phyloP scores from a whole-genome alignment of 2,329 filamentous ascomycete genomes.

The Ophiosphaerella korrae region DNA sequence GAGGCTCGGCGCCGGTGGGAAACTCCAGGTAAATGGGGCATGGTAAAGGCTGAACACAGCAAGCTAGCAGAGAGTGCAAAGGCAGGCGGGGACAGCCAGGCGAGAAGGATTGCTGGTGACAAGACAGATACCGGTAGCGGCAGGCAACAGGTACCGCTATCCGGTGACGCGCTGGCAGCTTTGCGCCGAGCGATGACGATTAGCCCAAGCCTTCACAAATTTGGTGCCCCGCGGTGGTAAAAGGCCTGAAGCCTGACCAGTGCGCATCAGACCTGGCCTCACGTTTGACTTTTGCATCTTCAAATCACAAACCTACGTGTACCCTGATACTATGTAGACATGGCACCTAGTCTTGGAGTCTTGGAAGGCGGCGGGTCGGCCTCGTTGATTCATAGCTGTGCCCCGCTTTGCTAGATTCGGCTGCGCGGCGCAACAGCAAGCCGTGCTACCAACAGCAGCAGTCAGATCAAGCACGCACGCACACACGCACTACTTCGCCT shows the following conservation, averaged over 20 bases:
- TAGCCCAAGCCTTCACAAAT: conserved; percentile 21
- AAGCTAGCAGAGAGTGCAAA: neutral
- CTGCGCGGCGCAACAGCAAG: no score
- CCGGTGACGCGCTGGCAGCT: conserved; percentile 21
- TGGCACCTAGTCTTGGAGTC: neutral
- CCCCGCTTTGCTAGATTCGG: conserved; percentile 1
- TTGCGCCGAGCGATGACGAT: conserved; percentile 31
- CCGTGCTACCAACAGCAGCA: neutral
- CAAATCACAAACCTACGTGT: no score
- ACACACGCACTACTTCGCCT: neutral
- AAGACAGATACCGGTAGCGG: neutral
- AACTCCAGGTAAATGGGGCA: conserved; percentile 42
- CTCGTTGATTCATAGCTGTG: neutral
- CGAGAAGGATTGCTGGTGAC: neutral
- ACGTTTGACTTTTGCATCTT: neutral
- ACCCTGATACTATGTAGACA: no score
- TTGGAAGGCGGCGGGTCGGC: neutral
- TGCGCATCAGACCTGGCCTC: conserved; percentile 4
- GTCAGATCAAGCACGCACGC: neutral
- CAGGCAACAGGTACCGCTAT: conserved; percentile 16
- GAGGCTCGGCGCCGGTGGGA: conserved; percentile 31
- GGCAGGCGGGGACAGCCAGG: neutral
- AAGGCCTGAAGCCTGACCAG: neutral
- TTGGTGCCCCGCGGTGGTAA: conserved; percentile 23
- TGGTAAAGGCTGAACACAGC: conserved; percentile 30